Evolutionary conservation across 768 basidiomycete species (phyloP), one percentile per base, ranked within the genome.

Genomic region (Zangia roseola): DNA sequence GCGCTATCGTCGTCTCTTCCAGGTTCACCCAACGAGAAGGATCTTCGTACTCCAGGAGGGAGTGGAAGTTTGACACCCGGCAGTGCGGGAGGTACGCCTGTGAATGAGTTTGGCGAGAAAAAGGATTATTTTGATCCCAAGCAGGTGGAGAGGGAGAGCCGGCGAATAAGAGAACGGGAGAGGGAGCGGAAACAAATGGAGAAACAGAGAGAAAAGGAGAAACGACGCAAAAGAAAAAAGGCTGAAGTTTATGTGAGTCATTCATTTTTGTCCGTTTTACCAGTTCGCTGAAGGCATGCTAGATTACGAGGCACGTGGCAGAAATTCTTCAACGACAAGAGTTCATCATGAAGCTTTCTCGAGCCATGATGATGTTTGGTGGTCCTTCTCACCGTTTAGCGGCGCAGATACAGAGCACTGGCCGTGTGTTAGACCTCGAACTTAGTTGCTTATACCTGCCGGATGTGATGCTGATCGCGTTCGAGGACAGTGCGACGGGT

Each of bases 281-380:
- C 4, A 5, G 34, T 31, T 24, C 46, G 40, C 16, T 33, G n/a
- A 33, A 21, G 26, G 30, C 40, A 16, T 23, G 9, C 20, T 40
- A 89, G 88, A 90, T 89, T 51, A 89, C 88, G 20, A 83, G 83
- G 45, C 89, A 93, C 56, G 85, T 92, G 24, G 90, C 90, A 2
- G 84, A 86, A 49, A 85, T 92, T 49, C 77, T 91, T 25, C 81
- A 82, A 56, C 76, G 91, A 28, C 89, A 94, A 61, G 86, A 87
- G 48, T 94, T 94, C 69, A 77, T 94, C 42, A 70, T 91, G 66
- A 92, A 91, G 72, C 79, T 93, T 24, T 80, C 86, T 6, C 80
- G 88, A 43, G 83, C 88, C 10, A 83, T 94, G 77, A 94, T 93
- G 88, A 89, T 88, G 80, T 91, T 89, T 56, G 91, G 90, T 10